Evolutionary conservation across 2,329 filamentous ascomycete genomes (phyloP).

Genomic region (Calonectria hongkongensis): DNA sequence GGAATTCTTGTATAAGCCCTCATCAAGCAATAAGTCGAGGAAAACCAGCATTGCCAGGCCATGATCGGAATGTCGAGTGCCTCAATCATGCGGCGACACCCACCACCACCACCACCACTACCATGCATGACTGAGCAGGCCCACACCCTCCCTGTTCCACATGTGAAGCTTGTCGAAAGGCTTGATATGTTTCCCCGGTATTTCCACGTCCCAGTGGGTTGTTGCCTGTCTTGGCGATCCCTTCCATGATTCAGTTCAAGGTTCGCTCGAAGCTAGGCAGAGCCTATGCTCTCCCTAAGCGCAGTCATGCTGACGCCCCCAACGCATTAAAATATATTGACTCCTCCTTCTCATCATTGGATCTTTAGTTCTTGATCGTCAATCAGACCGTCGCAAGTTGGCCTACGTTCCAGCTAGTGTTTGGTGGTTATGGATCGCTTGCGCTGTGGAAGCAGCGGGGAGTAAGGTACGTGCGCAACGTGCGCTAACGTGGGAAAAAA

Average conservation of each 20-base stretch:
- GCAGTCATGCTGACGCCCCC: slow-evolving; percentile 15
- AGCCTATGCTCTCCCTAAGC: not conserved
- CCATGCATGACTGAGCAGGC: slow-evolving; percentile 23
- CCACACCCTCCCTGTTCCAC: slow-evolving; percentile 37
- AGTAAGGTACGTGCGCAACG: slow-evolving; percentile 15
- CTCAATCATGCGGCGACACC: slow-evolving; percentile 27
- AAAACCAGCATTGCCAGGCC: not conserved
- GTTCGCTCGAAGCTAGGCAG: slow-evolving; percentile 16
- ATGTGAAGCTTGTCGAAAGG: slow-evolving; percentile 38
- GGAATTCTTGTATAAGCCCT: not conserved
- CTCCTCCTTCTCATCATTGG: not conserved
- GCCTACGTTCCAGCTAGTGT: not conserved
- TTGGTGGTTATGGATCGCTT: slow-evolving; percentile 11
- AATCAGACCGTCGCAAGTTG: not conserved
- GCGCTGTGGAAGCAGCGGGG: not conserved
- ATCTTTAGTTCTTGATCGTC: slow-evolving; percentile 11
- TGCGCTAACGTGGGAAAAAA: slow-evolving; percentile 31
- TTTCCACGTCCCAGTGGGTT: slow-evolving; percentile 18
- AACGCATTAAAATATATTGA: not conserved
- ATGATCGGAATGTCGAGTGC: slow-evolving; percentile 20
- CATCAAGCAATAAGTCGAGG: slow-evolving; percentile 20
- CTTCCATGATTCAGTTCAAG: slow-evolving; percentile 12
- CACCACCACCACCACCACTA: slow-evolving; percentile 15
- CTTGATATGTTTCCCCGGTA: slow-evolving; percentile 36
- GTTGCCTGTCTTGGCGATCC: slow-evolving; percentile 16